Conservation (phyloP, 2,329 filamentous ascomycete genomes). For the Colletotrichum ledebouriae region DNA sequence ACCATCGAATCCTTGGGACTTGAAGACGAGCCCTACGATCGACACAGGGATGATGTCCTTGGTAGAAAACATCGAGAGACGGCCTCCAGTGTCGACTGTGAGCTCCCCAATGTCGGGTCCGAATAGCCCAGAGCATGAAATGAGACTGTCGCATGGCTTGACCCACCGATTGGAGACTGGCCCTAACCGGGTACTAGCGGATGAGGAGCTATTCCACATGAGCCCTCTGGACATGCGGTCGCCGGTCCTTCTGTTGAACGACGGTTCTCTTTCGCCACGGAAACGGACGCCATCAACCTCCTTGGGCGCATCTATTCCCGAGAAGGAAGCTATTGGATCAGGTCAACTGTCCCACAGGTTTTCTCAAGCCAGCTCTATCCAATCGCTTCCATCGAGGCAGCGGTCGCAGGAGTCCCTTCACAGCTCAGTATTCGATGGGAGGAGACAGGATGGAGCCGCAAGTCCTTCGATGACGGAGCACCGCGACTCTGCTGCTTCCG, state of each 20-base stretch:
- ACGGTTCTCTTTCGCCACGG: conserved; percentile 8
- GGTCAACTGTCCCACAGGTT: conserved; percentile 22
- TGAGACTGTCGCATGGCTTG: conserved; percentile 13
- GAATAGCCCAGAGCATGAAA: conserved; percentile 13
- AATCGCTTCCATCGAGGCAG: conserved; percentile 47
- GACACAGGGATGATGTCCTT: conserved; percentile 4
- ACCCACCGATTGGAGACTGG: conserved; percentile 27
- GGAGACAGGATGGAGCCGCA: conserved; percentile 47
- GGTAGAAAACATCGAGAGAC: conserved; percentile 21
- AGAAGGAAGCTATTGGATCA: conserved; percentile 24
- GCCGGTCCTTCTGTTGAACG: not conserved
- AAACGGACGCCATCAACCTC: conserved; percentile 13
- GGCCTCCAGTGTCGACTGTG: conserved; percentile 34
- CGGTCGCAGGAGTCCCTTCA: conserved; percentile 54
- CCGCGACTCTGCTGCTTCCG: conserved; percentile 40
- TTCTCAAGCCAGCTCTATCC: conserved; percentile 37
- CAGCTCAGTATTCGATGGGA: conserved; percentile 52
- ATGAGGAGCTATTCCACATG: conserved; percentile 40
- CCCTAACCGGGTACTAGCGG: conserved; percentile 19
- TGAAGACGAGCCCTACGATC: conserved; percentile 9
- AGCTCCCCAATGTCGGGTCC: conserved; percentile 37
- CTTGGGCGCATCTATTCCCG: conserved; percentile 14
- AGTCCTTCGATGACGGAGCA: conserved; percentile 43
- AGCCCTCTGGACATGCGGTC: conserved; percentile 22
- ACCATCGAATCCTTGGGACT: conserved; percentile 40